phyloP scores from a whole-genome alignment of 352 stramenopile genomes.

The Nothophytophthora sp. region DNA sequence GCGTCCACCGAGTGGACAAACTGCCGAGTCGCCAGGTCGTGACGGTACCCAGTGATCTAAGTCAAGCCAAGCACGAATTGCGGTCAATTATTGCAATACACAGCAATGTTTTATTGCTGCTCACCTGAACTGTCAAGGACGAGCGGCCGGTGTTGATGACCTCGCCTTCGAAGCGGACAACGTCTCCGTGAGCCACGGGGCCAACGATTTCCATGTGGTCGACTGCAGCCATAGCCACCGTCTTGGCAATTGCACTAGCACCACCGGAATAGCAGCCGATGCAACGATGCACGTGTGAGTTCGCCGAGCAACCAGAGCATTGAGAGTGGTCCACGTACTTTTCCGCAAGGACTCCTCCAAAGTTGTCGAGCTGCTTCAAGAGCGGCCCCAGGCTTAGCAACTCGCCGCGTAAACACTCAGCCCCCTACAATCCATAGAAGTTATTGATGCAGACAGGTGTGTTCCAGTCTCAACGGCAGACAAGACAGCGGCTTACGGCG shows the following conservation, averaged over 20 bases:
- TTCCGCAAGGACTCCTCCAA: slow-evolving; percentile 37
- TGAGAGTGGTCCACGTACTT: slow-evolving; percentile 34
- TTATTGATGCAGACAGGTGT: not conserved
- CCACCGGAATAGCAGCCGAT: not conserved
- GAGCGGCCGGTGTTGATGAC: slow-evolving; percentile 37
- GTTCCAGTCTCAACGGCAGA: not conserved
- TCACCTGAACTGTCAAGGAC: slow-evolving; percentile 34
- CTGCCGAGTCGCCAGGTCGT: slow-evolving; percentile 23
- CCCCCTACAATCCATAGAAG: slow-evolving; percentile 22
- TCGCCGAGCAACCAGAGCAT: too few relatives aligned
- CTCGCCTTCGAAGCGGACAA: slow-evolving; percentile 40
- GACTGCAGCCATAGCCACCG: slow-evolving; percentile 16
- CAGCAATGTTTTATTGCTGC: too few relatives aligned
- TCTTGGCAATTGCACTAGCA: slow-evolving; percentile 14
- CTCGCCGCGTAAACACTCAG: slow-evolving; percentile 50
- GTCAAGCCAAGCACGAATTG: too few relatives aligned
- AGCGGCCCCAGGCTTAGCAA: slow-evolving; percentile 49
- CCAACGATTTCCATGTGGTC: slow-evolving; percentile 37
- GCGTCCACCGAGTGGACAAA: slow-evolving; percentile 35
- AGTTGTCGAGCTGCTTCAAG: slow-evolving; percentile 49
- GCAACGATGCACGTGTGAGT: too few relatives aligned
- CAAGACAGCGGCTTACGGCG: slow-evolving; percentile 25
- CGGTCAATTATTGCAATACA: too few relatives aligned
- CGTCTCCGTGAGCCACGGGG: slow-evolving; percentile 37
- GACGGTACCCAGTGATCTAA: slow-evolving; percentile 27